Base-by-base conservation (phyloP, 768 basidiomycete species). In the Macrolepiota fuliginosa region DNA sequence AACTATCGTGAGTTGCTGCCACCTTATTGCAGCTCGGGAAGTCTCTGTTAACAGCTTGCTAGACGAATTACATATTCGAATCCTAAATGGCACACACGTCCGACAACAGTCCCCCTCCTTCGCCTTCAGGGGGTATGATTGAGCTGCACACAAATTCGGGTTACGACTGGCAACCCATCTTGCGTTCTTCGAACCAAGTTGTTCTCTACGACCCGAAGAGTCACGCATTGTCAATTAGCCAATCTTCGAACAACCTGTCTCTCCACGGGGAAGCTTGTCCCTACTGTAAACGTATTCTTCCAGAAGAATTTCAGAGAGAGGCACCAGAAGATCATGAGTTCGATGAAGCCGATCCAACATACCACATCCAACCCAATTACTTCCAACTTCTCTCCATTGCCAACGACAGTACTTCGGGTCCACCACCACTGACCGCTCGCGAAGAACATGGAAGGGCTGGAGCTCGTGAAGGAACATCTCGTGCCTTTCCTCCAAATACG, bases 131-230 rank as follows among this genome's bases (percentile, higher is more conserved):
- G 29, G 42, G 61, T 2, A 32, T 59, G 36, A 53, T 68, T 27
- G 61, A 63, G 9, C 62, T 68, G 12, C 62, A 62, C 10, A 27
- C 67, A 24, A 25, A 40, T 6, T 52, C 61, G 9, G 64, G 63
- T 1, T 29, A 63, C n/a, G 74, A 85, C 60, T 94, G 92, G 92
- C 89, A 83, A 57, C 87, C 91, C 1, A 92, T 94, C 63, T 78
- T 93, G 17, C 91, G 92, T 50, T 82, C 83, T n/a, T 88, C 90
- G 0, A 90, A 92, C 72, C 91, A 94, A 68, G 87, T 94, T 37
- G 93, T 95, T 15, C 80, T 94, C 7, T 95, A 94, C 76, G 92
- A 95, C 69, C 87, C 93, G 0, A 87, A 83, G 1, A 92, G 89
- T 0, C 92, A 94, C 69, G 92, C 92, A 1, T 76, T 95, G 22